phyloP scores from a whole-genome alignment of 441 rosid genomes.

The Pelargonium myrrhifolium region DNA sequence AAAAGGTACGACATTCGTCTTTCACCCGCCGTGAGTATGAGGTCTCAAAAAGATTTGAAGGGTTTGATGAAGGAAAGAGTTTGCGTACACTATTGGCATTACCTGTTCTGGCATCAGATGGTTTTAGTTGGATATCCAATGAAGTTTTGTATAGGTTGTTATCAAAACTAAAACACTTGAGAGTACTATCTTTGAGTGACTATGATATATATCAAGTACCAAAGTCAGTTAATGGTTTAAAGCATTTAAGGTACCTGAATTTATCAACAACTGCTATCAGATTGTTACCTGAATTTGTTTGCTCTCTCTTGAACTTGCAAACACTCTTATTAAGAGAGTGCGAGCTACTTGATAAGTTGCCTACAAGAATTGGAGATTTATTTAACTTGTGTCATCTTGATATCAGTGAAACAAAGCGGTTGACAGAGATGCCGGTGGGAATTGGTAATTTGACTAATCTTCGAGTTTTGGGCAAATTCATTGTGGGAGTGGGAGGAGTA shows the following conservation, averaged over 20 bases:
- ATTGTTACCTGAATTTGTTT: background rate
- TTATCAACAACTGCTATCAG: background rate
- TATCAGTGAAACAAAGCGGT: background rate
- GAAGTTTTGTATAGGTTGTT: background rate
- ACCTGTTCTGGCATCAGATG: no score
- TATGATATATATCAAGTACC: background rate
- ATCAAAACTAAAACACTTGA: background rate
- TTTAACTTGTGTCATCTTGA: background rate
- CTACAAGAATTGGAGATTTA: background rate
- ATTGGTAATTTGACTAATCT: conserved; percentile 1
- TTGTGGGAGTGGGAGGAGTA: conserved; percentile 4
- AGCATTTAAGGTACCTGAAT: conserved; percentile 16
- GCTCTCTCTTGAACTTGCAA: conserved; percentile 7
- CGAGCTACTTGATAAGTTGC: fast-evolving
- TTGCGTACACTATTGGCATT: no score
- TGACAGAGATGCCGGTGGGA: background rate
- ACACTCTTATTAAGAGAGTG: background rate
- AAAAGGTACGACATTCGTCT: background rate
- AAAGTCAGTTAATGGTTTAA: background rate
- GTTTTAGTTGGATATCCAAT: no score
- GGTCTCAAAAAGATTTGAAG: background rate
- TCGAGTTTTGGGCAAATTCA: background rate
- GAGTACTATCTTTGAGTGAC: background rate
- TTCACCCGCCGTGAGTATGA: background rate
- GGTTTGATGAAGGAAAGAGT: background rate